Percentiles rank a stretch among this genome's conserved stretches.
Evolutionary conservation across 257 asterid genomes (phyloP).

Genomic region (Jaltomata sinuosa): DNA sequence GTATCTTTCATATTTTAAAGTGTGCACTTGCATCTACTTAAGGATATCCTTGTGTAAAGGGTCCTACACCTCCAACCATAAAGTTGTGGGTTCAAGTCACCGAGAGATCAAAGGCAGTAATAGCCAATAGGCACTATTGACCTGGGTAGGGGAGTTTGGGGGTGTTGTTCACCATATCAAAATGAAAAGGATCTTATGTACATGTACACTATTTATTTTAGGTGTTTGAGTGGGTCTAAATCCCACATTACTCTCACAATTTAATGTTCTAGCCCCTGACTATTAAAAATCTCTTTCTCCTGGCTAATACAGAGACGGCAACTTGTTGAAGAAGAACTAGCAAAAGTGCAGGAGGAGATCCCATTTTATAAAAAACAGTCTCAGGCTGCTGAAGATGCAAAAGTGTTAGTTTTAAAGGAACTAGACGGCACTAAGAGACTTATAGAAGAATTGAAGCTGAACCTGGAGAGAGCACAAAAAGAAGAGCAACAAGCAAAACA

Average conservation of each 20-base stretch:
- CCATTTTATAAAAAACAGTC: slow-evolving; percentile 63
- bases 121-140: neutral
- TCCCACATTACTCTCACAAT: neutral
- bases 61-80: neutral
- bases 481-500: slow-evolving; percentile 94
- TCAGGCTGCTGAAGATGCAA: slow-evolving; percentile 70
- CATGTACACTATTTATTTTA: neutral
- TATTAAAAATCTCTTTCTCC: neutral
- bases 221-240: neutral
- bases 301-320: slow-evolving; percentile 63
- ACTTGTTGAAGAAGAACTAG: slow-evolving; percentile 73
- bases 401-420: slow-evolving; percentile 56
- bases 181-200: neutral
- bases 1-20: neutral
- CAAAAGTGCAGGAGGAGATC: slow-evolving; percentile 67
- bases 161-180: neutral
- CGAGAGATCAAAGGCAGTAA: neutral
- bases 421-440: slow-evolving; percentile 70
- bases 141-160: neutral
- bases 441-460: slow-evolving; percentile 84
- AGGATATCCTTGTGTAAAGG: neutral
- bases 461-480: slow-evolving; percentile 78
- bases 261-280: neutral
- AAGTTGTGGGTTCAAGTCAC: neutral
- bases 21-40: neutral